A percentile compares a stretch with the other conserved stretches of the same genome.
These are phyloP conservation scores for Aspergillus piperis DNA, from an alignment of 2,329 filamentous ascomycete genomes.

Conservation along the genomic window DNA sequence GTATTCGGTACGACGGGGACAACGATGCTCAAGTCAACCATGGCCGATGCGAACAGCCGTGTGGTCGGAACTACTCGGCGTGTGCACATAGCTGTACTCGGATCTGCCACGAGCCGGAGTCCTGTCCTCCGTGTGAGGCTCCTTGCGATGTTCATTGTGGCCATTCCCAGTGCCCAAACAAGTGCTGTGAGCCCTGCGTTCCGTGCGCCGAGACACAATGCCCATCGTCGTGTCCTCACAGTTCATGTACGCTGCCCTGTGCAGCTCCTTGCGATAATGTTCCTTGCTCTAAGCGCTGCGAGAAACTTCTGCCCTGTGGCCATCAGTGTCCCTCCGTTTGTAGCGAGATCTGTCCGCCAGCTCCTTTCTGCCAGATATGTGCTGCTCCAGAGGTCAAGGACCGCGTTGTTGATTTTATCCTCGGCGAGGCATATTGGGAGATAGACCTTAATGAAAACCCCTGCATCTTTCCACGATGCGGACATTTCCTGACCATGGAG, in stretches of 20 bases:
- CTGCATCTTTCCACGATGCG: slow-evolving; percentile 63
- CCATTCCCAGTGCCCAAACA: slow-evolving; percentile 58
- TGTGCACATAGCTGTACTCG: slow-evolving; percentile 59
- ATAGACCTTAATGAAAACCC: slow-evolving; percentile 62
- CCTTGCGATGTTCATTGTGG: slow-evolving; percentile 59
- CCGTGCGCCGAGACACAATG: slow-evolving; percentile 62
- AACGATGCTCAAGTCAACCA: slow-evolving; percentile 46
- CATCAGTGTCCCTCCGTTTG: slow-evolving; percentile 68
- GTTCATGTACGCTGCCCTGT: slow-evolving; percentile 57
- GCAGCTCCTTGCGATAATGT: slow-evolving; percentile 68
- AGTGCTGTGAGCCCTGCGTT: slow-evolving; percentile 61
- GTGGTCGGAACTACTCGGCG: slow-evolving; percentile 53
- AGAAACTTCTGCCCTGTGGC: slow-evolving; percentile 55
- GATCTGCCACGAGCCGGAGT: slow-evolving; percentile 53
- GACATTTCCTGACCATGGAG: slow-evolving; percentile 62
- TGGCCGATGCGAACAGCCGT: slow-evolving; percentile 43
- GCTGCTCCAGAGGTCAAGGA: slow-evolving; percentile 45
- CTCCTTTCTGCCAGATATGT: slow-evolving; percentile 60
- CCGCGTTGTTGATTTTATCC: slow-evolving; percentile 58
- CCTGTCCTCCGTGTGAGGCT: slow-evolving; percentile 31
- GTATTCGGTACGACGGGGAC: slow-evolving; percentile 40
- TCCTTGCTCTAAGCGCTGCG: slow-evolving; percentile 65
- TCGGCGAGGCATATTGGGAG: slow-evolving; percentile 57
- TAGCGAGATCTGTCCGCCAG: slow-evolving; percentile 61
- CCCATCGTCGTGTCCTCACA: slow-evolving; percentile 58